Evolutionary conservation across 2,329 filamentous ascomycete genomes (phyloP).

Genomic region (Fusarium lateritium): DNA sequence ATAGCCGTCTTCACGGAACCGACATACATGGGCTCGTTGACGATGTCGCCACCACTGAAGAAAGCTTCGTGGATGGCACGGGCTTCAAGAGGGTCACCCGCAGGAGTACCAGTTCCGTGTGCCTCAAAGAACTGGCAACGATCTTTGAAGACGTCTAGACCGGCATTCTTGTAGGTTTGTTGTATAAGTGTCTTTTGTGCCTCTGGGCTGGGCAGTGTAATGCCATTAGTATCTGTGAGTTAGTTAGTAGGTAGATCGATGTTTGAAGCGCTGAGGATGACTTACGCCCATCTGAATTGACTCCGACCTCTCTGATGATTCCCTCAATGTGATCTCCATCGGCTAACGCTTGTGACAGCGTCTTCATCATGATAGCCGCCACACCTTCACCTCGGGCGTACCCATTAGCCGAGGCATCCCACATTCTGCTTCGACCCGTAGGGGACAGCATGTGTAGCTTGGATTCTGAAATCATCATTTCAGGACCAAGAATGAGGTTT

Average conservation of each 20-base stretch:
- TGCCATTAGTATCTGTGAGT: neutral
- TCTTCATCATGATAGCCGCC: neutral
- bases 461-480: slow-evolving; percentile 13
- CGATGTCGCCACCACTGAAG: neutral
- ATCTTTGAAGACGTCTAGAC: neutral
- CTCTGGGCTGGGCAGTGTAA: neutral
- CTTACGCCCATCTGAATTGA: neutral
- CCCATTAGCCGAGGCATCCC: neutral
- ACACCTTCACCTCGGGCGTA: slow-evolving; percentile 5
- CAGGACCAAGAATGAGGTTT: slow-evolving; percentile 10
- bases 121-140: neutral
- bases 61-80: slow-evolving; percentile 5
- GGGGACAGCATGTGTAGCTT: neutral
- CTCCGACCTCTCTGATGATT: neutral
- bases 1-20: slow-evolving; percentile 12
- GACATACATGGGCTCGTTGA: slow-evolving; percentile 3
- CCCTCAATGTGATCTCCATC: slow-evolving; percentile 1
- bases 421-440: slow-evolving; percentile 3
- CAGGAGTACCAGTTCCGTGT: neutral
- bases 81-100: slow-evolving; percentile 7
- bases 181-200: neutral
- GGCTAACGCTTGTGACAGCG: neutral
- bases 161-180: rapidly evolving
- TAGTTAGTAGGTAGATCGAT: too few species aligned
- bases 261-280: too few species aligned